Percentiles rank a stretch among this genome's conserved stretches.
Conservation (phyloP, 148 eudicot genomes). For the Amaranthus palmeri region DNA sequence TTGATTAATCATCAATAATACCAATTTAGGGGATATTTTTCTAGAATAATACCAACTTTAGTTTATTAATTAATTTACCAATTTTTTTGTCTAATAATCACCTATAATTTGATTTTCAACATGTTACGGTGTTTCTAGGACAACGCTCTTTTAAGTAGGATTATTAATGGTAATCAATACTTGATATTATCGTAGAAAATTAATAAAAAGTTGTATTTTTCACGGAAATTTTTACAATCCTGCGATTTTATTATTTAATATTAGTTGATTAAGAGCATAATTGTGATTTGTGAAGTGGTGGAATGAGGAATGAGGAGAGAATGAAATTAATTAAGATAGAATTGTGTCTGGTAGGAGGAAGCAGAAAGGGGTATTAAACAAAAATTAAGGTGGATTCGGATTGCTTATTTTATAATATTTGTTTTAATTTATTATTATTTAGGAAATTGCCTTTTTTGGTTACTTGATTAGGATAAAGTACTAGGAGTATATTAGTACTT, state of each 20-base stretch:
- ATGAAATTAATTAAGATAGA: not conserved
- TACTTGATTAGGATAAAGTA: not conserved
- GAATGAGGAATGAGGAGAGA: not conserved
- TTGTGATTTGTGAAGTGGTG: not conserved
- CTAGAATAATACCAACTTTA: too few relatives aligned
- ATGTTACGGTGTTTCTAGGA: too few relatives aligned
- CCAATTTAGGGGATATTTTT: too few relatives aligned
- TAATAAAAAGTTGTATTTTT: not conserved
- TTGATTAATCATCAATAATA: too few relatives aligned
- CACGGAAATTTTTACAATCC: too few relatives aligned
- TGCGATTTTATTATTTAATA: not conserved
- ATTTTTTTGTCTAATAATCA: too few relatives aligned
- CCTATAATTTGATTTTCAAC: too few relatives aligned
- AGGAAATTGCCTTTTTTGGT: not conserved
- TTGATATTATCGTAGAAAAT: not conserved
- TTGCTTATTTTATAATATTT: not conserved
- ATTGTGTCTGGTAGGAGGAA: conserved; percentile 41
- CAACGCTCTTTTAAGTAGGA: too few relatives aligned
- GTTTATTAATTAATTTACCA: too few relatives aligned
- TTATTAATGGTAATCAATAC: not conserved
- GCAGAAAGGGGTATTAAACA: conserved; percentile 38
- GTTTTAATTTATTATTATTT: not conserved
- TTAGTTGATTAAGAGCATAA: not conserved
- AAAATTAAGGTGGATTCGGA: conserved; percentile 19
- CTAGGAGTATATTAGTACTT: too few relatives aligned